A percentile compares a stretch with the other conserved stretches of the same genome.
phyloP scores from a whole-genome alignment of 345 rosid genomes.

The Murraya koenigii region DNA sequence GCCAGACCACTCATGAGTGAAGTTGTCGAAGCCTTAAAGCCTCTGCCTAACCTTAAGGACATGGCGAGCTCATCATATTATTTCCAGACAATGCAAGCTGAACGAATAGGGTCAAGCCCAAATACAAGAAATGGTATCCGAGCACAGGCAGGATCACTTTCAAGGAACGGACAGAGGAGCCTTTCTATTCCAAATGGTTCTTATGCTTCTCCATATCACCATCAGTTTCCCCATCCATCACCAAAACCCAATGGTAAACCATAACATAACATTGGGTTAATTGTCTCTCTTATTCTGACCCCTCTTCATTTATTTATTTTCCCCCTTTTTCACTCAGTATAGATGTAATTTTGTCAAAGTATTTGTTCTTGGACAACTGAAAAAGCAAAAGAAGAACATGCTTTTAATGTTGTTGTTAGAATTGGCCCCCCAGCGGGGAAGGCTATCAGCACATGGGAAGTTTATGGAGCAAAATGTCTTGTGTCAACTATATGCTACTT shows the following conservation, averaged over 20 bases:
- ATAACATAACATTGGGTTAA: slow-evolving; percentile 32
- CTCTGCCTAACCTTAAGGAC: slow-evolving; percentile 71
- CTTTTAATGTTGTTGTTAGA: slow-evolving; percentile 25
- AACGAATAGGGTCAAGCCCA: slow-evolving; percentile 38
- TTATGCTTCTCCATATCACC: slow-evolving; percentile 62
- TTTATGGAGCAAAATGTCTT: slow-evolving; percentile 20
- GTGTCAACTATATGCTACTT: slow-evolving; percentile 15
- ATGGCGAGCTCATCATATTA: slow-evolving; percentile 81
- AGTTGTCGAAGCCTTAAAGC: slow-evolving; percentile 66
- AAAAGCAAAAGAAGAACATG: slow-evolving; percentile 32
- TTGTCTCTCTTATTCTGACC: slow-evolving; percentile 8
- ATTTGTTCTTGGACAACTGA: slow-evolving; percentile 33
- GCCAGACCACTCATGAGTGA: slow-evolving; percentile 82
- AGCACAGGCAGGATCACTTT: slow-evolving; percentile 33
- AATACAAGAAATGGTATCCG: slow-evolving; percentile 41
- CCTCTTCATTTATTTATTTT: slow-evolving; percentile 15
- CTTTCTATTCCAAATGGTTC: slow-evolving; percentile 77
- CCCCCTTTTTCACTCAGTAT: slow-evolving; percentile 20
- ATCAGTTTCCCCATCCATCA: slow-evolving; percentile 56
- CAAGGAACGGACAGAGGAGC: slow-evolving; percentile 70
- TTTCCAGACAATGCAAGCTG: slow-evolving; percentile 73
- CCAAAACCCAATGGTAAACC: slow-evolving; percentile 65
- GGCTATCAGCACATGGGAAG: slow-evolving; percentile 18
- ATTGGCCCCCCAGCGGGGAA: slow-evolving; percentile 15
- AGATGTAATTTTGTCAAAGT: slow-evolving; percentile 36